A percentile compares a stretch with the other conserved stretches of the same genome.
phyloP scores from a whole-genome alignment of 2,329 filamentous ascomycete genomes.

The Ceratocystis harringtonii region DNA sequence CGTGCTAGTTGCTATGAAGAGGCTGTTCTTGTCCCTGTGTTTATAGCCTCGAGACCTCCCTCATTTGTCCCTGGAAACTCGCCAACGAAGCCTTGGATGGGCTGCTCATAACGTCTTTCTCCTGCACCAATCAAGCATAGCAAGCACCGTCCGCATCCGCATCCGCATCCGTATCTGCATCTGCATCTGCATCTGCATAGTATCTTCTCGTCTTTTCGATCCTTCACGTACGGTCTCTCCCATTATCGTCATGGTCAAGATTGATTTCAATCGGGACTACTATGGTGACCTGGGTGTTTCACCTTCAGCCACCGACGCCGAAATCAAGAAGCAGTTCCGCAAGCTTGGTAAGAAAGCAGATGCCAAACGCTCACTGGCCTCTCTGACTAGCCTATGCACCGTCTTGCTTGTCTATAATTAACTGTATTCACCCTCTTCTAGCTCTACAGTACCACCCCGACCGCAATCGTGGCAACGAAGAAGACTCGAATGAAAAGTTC shows the following conservation, averaged over 20 bases:
- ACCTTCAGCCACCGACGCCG: conserved; percentile 50
- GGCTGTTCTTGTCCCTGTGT: too few species aligned
- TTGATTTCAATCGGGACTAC: conserved; percentile 48
- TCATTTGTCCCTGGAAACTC: too few species aligned
- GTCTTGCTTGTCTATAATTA: neutral
- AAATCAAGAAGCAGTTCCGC: conserved; percentile 75
- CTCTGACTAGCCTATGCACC: neutral
- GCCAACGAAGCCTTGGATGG: too few species aligned
- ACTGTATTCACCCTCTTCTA: conserved; percentile 24
- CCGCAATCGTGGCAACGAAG: conserved; percentile 69
- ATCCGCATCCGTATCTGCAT: too few species aligned
- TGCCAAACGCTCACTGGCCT: conserved; percentile 19
- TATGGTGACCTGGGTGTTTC: conserved; percentile 70
- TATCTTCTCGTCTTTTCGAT: neutral
- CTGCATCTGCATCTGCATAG: neutral
- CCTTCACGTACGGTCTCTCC: neutral
- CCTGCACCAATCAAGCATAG: too few species aligned
- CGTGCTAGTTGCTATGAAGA: too few species aligned
- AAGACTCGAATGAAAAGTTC: conserved; percentile 67
- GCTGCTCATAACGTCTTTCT: too few species aligned
- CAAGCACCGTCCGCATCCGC: too few species aligned
- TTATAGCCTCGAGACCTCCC: too few species aligned
- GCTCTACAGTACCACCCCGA: conserved; percentile 80
- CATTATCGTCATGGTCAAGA: conserved; percentile 14
- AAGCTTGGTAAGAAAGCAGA: conserved; percentile 50